Base-by-base conservation (phyloP, 2,329 filamentous ascomycete species). In the Sclerotinia sclerotiorum region DNA sequence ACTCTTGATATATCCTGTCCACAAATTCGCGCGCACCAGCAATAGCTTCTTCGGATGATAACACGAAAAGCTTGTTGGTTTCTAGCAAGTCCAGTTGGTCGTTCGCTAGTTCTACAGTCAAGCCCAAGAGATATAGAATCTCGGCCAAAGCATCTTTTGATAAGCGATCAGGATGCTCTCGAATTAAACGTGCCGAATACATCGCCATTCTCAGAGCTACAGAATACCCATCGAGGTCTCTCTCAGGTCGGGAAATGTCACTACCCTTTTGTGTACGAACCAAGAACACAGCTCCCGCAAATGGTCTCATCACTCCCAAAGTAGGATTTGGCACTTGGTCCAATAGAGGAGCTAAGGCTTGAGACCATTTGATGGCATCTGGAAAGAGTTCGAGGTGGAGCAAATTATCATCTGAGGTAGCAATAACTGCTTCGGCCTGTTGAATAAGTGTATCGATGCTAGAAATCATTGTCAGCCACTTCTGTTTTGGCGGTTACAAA, bases 191-290 rank as follows among this genome's bases (percentile, higher is more conserved):
- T 7, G 83, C 82, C 0, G 87, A 85, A 77, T 93, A 97, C 61
- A 90, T 82, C 0, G 90, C 87, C 81, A 96, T 91, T 67, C 94
- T 85, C 19, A 92, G 86, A 0, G 92, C 87, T 66, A 91, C 82
- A 2, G 92, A 92, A 44, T 88, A 86, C 0, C 91, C 91, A 71
- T 86, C 85, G 5, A 84, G 81, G 76, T 97, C 93, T 55, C 89
- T 83, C 44, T 80, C 76, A 21, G 42, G 5, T 52, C 19, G 52
- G 13, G 51, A 19, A 49, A 74, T 68, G 72, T 70, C 8, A 74
- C 71, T 70, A 57, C 69, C 72, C 35, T 75, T 66, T 0, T 76
- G 67, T 5, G 74, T 72, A 15, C 80, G 77, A 0, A 90, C 82
- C 3, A 97, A 79, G 72, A 90, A 88, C 7, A 91, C 85, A 0